Evolutionary conservation across 2,329 filamentous ascomycete genomes (phyloP).

Genomic region (Bertia moriformis): DNA sequence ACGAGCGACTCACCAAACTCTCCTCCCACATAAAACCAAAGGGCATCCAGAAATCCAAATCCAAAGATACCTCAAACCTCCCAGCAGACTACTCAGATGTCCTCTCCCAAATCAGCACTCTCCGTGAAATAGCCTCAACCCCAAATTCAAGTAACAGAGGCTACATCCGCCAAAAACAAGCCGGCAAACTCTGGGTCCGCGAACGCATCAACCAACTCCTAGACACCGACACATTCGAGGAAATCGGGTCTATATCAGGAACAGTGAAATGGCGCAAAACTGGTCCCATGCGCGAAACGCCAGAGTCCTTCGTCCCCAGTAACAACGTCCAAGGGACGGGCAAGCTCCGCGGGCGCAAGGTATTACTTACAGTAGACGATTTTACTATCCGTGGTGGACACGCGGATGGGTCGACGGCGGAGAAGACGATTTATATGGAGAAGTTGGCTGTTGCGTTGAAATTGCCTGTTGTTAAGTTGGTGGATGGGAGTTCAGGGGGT

Average conservation of each 20-base stretch:
- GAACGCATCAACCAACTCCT: slow-evolving; percentile 44
- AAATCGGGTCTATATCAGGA: slow-evolving; percentile 45
- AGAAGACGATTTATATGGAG: slow-evolving; percentile 47
- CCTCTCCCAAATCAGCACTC: slow-evolving; percentile 34
- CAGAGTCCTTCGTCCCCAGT: slow-evolving; percentile 35
- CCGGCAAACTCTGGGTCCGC: slow-evolving; percentile 51
- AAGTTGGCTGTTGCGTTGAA: slow-evolving; percentile 41
- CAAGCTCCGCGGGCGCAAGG: slow-evolving; percentile 30
- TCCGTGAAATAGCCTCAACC: slow-evolving; percentile 35
- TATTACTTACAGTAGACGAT: slow-evolving; percentile 50
- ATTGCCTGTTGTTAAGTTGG: slow-evolving; percentile 46
- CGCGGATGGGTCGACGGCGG: slow-evolving; percentile 41
- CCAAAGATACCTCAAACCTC: slow-evolving; percentile 15
- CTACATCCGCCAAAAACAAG: slow-evolving; percentile 46
- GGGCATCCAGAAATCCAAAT: slow-evolving; percentile 4
- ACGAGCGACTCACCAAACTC: slow-evolving; percentile 29
- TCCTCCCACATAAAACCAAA: slow-evolving; percentile 24
- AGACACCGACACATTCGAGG: slow-evolving; percentile 36
- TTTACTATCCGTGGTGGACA: slow-evolving; percentile 49
- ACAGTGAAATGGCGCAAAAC: slow-evolving; percentile 40
- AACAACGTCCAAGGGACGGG: slow-evolving; percentile 51
- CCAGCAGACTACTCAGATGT: slow-evolving; percentile 49
- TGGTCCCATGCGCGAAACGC: slow-evolving; percentile 25
- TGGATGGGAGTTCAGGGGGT: slow-evolving; percentile 48
- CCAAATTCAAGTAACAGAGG: slow-evolving; percentile 37